A percentile compares a stretch with the other conserved stretches of the same genome.
Conservation (phyloP, 73 alveolate species). For the Symbiodinium natans region DNA sequence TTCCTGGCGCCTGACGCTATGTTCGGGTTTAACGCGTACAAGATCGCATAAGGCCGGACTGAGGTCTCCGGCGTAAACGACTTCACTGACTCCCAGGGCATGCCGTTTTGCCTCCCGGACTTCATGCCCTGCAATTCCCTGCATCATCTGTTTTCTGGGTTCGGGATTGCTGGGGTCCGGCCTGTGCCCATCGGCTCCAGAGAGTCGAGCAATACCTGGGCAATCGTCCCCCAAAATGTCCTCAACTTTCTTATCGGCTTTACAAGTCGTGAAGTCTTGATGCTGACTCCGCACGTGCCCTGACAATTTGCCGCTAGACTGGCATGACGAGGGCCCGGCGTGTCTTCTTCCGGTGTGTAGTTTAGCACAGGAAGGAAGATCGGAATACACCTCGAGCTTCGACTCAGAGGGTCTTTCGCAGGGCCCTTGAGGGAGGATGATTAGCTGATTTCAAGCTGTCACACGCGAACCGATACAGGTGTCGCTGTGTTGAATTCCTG, state of each 20-base stretch:
- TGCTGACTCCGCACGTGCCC: no score
- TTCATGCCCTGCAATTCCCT: not conserved
- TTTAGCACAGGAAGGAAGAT: constrained; percentile 77
- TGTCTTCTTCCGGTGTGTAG: constrained; percentile 81
- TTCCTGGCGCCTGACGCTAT: no score
- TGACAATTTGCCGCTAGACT: no score
- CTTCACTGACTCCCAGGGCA: constrained; percentile 76
- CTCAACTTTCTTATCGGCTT: no score
- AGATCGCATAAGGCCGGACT: no score
- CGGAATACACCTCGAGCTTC: constrained; percentile 42
- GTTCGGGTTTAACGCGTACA: no score
- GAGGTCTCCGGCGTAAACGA: constrained; percentile 51
- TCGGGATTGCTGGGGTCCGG: not conserved
- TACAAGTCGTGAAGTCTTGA: no score
- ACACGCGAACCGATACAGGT: not conserved
- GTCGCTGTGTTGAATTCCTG: not conserved
- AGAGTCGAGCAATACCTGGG: constrained; percentile 63
- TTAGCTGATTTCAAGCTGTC: not conserved
- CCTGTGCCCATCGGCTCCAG: constrained; percentile 87
- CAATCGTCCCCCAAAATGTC: not conserved
- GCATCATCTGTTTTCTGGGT: not conserved
- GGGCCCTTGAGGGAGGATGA: no score
- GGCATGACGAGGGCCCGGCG: not conserved
- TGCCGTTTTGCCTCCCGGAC: constrained; percentile 59
- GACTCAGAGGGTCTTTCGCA: not conserved